Evolutionary conservation across 2,329 filamentous ascomycete genomes (phyloP).

Genomic region (Ascosphaera aggregata): DNA sequence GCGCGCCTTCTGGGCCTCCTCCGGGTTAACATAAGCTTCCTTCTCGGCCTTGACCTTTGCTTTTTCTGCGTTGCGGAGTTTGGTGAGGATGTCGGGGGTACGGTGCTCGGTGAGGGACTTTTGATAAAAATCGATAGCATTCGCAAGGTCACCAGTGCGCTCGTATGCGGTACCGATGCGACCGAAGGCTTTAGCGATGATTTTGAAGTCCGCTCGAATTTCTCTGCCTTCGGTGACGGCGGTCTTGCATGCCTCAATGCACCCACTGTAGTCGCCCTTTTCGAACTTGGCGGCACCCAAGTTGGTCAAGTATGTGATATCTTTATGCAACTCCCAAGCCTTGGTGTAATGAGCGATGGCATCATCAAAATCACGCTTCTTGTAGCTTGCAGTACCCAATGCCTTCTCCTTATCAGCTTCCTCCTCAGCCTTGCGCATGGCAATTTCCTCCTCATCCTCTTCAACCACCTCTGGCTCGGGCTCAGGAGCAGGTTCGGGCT

Average conservation of each 20-base stretch:
- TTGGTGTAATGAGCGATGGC: slow-evolving; percentile 88
- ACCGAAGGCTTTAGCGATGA: slow-evolving; percentile 89
- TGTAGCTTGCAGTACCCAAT: slow-evolving; percentile 83
- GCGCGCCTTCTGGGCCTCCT: slow-evolving; percentile 83
- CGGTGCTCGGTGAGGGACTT: slow-evolving; percentile 91
- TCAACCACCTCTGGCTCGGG: slow-evolving; percentile 53
- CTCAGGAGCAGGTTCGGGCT: slow-evolving; percentile 19
- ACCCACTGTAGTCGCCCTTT: slow-evolving; percentile 78
- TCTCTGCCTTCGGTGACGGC: slow-evolving; percentile 77
- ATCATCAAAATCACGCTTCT: slow-evolving; percentile 91
- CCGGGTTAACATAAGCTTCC: slow-evolving; percentile 66
- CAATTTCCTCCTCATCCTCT: slow-evolving; percentile 68
- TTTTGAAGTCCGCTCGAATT: slow-evolving; percentile 89
- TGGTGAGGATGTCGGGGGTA: slow-evolving; percentile 77
- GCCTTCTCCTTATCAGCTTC: slow-evolving; percentile 89
- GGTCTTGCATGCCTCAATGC: slow-evolving; percentile 67
- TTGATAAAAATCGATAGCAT: slow-evolving; percentile 76
- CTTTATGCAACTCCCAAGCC: slow-evolving; percentile 85
- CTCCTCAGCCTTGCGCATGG: slow-evolving; percentile 76
- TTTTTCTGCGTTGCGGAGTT: slow-evolving; percentile 80
- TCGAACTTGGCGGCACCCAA: slow-evolving; percentile 84
- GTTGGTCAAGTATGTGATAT: slow-evolving; percentile 96
- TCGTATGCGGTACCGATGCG: slow-evolving; percentile 89
- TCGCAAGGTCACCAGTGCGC: slow-evolving; percentile 55
- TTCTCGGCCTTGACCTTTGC: slow-evolving; percentile 53